Percentiles rank a stretch among this genome's conserved stretches.
phyloP scores from a whole-genome alignment of 2,329 filamentous ascomycete genomes.

The Colletotrichum sp. region DNA sequence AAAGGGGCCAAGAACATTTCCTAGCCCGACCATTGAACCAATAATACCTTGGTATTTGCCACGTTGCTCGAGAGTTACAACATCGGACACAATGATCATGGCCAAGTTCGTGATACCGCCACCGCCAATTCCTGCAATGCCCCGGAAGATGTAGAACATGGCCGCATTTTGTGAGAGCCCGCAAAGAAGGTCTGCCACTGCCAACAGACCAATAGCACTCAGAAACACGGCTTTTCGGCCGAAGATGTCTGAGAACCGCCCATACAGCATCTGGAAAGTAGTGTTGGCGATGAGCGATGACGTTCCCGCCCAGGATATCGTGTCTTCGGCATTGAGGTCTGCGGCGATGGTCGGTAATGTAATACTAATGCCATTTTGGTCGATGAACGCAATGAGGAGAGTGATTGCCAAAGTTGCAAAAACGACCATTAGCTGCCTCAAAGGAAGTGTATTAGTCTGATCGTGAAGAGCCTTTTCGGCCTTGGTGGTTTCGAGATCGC shows the following conservation, averaged over 20 bases:
- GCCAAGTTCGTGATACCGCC: conserved; percentile 63
- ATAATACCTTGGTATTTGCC: conserved; percentile 58
- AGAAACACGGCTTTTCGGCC: conserved; percentile 64
- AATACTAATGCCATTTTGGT: conserved; percentile 59
- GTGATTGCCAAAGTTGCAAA: conserved; percentile 56
- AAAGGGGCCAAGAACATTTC: conserved; percentile 47
- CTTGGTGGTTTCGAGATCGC: background rate
- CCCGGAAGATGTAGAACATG: conserved; percentile 66
- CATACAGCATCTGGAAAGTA: conserved; percentile 68
- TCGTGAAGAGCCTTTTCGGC: conserved; percentile 54
- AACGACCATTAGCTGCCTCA: conserved; percentile 51
- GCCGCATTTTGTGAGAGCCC: conserved; percentile 58
- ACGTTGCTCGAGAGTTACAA: conserved; percentile 61
- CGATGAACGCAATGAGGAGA: conserved; percentile 59
- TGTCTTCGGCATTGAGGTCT: conserved; percentile 49
- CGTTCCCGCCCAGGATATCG: conserved; percentile 61
- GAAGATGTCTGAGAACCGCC: conserved; percentile 64
- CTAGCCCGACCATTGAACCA: conserved; percentile 42
- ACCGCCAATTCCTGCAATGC: conserved; percentile 63
- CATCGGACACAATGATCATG: conserved; percentile 67
- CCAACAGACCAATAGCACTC: conserved; percentile 54
- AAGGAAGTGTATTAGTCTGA: conserved; percentile 62
- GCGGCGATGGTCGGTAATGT: conserved; percentile 56
- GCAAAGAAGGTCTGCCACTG: conserved; percentile 62
- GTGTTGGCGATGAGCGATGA: conserved; percentile 61